Conservation (phyloP, 495 filamentous ascomycete species). For the Aspergillus sparsus region DNA sequence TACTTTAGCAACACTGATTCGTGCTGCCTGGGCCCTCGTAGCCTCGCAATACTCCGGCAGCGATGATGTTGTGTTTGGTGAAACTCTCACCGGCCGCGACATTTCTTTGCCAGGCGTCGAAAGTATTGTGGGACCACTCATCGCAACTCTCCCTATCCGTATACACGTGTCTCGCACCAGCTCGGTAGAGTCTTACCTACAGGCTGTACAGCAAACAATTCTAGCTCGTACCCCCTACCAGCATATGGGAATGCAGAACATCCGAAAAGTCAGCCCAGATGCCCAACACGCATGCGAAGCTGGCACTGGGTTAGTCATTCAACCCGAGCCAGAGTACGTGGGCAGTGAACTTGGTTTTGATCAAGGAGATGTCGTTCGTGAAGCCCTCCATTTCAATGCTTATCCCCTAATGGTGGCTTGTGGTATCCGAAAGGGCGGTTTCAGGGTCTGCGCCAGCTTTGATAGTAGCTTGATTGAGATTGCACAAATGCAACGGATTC, state of each 20-base stretch:
- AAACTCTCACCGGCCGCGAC: conserved; percentile 57
- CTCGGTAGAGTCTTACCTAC: conserved; percentile 37
- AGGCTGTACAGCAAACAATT: conserved; percentile 54
- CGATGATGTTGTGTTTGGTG: conserved; percentile 59
- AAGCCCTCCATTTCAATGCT: conserved; percentile 67
- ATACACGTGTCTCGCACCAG: conserved; percentile 37
- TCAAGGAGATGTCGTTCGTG: conserved; percentile 57
- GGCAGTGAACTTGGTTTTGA: conserved; percentile 52
- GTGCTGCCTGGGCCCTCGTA: conserved; percentile 62
- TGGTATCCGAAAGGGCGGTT: conserved; percentile 55
- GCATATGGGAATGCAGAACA: conserved; percentile 70
- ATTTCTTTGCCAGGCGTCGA: conserved; percentile 48
- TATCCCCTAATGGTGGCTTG: conserved; percentile 67
- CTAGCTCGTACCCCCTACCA: conserved; percentile 60
- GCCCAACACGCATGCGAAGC: conserved; percentile 66
- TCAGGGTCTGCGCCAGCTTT: conserved; percentile 63
- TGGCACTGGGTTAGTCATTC: conserved; percentile 58
- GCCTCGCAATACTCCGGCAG: conserved; percentile 54
- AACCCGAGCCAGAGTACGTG: conserved; percentile 46
- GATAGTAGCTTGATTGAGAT: conserved; percentile 49
- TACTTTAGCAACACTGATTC: conserved; percentile 60
- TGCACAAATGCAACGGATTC: conserved; percentile 45
- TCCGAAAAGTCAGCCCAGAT: conserved; percentile 60
- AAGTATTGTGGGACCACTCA: conserved; percentile 55
- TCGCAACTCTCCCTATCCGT: conserved; percentile 66